Evolutionary conservation across 1,284 basidiomycete species (phyloP).

Genomic region (Moesziomyces aphidis): DNA sequence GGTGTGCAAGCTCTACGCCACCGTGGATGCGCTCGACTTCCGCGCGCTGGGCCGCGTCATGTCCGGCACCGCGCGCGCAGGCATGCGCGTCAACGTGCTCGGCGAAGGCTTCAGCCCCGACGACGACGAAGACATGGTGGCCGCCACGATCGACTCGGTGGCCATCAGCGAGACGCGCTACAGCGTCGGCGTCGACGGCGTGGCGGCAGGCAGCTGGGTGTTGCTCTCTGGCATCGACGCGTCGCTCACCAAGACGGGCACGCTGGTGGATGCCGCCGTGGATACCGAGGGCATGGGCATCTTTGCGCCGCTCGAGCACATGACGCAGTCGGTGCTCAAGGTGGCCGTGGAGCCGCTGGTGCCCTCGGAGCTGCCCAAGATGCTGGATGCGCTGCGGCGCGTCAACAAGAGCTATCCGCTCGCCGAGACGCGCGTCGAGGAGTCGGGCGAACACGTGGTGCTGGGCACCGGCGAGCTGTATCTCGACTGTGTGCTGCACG

Average conservation of each 20-base stretch:
- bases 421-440: constrained; percentile 94
- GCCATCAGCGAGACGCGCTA: constrained; percentile 95
- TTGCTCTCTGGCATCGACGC: constrained; percentile 91
- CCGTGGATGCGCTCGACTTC: constrained; percentile 94
- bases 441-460: constrained; percentile 96
- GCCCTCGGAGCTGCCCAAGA: constrained; percentile 97
- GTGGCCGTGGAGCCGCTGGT: constrained; percentile 98
- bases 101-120: constrained; percentile 97
- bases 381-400: constrained; percentile 94
- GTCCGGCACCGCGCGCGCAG: constrained; percentile 87
- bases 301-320: constrained; percentile 93
- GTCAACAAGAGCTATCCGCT: constrained; percentile 98
- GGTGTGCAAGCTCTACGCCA: constrained; percentile 92
- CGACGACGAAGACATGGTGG: constrained; percentile 98
- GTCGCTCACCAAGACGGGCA: constrained; percentile 94
- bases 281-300: constrained; percentile 83
- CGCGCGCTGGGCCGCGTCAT: constrained; percentile 94
- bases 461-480: constrained; percentile 98
- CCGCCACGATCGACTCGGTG: constrained; percentile 84
- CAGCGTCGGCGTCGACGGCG: constrained; percentile 85
- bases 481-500: constrained; percentile 96
- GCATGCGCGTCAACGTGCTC: constrained; percentile 90
- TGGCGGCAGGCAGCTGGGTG: constrained; percentile 91
- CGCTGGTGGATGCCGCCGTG: constrained; percentile 71
- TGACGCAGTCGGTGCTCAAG: constrained; percentile 97